Evolutionary conservation across 1,284 basidiomycete species (phyloP), one percentile per base, ranked within the genome.

Genomic region (Filobasidium uniguttulatum): DNA sequence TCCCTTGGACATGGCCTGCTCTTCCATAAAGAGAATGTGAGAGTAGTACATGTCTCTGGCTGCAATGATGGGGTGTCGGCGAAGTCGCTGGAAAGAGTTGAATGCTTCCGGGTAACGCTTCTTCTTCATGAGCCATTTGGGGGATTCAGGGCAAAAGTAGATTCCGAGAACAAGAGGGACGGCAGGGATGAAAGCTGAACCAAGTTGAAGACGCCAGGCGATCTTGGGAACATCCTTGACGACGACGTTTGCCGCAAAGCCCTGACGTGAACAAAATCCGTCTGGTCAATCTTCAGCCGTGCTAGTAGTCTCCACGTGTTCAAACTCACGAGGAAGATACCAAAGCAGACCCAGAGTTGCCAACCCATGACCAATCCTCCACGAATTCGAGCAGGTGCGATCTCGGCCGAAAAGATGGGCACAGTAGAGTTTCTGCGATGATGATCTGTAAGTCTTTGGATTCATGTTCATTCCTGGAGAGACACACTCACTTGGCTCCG

Each of bases 101-200:
- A 61, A 74, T 82, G 0, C 85, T 31, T 81, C 66, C 3, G 70
- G 66, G 61, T 83, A 81, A 10, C 78, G 75, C 31, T 37, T 37
- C 62, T 83, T 82, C 52, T 73, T 72, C 62, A 86, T 78, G 36
- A 81, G 71, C 83, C 84, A 86, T 64, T 82, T 76, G 6, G 83
- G 82, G 0, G 38, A 43, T 31, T 52, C 50, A 34, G 46, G 40
- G 15, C 30, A 14, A 17, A 20, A 23, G 10, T 15, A 31, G 41
- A 38, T 38, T 22, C 49, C 48, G 43, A n/a, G 10, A 19, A 3
- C 22, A 9, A 45, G 34, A 33, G 20, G 19, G 17, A 28, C 49
- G 6, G 37, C 37, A 20, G 49, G 49, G 28, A 50, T 50, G 36
- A 50, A 50, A 12, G 49, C 49, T 2, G 49, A 50, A 25, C 49